These are phyloP conservation scores for Monosporascus sp. DNA, from an alignment of 2,329 filamentous ascomycete genomes.

Conservation along the genomic window DNA sequence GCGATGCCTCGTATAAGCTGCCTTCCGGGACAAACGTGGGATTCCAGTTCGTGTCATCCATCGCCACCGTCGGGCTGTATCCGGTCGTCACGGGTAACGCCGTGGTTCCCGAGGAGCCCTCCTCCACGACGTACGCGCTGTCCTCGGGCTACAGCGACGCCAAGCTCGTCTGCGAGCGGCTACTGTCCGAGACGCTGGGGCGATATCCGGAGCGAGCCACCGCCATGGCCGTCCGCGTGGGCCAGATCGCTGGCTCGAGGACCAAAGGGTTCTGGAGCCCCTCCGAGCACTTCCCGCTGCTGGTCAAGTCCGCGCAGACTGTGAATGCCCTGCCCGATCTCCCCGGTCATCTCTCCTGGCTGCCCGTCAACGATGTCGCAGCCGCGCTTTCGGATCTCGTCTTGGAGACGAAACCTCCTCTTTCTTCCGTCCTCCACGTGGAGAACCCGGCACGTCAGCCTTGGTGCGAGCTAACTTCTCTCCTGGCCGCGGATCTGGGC, in stretches of 20 bases:
- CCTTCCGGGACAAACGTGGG: constrained; percentile 8
- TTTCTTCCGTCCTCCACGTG: constrained; percentile 21
- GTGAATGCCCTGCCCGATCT: constrained; percentile 36
- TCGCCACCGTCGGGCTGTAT: constrained; percentile 30
- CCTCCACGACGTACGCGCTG: constrained; percentile 33
- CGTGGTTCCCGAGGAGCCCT: constrained; percentile 36
- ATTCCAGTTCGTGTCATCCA: constrained; percentile 38
- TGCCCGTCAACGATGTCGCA: constrained; percentile 34
- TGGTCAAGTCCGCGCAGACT: constrained; percentile 45
- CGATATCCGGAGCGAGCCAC: constrained; percentile 34
- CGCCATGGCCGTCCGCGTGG: constrained; percentile 37
- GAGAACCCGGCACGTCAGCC: constrained; percentile 23
- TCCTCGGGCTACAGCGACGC: constrained; percentile 45
- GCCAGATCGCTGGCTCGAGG: constrained; percentile 47
- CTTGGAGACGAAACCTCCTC: constrained; percentile 1
- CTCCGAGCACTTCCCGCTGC: constrained; percentile 42
- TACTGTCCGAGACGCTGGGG: constrained; percentile 43
- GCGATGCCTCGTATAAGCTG: neutral
- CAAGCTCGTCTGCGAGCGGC: constrained; percentile 44
- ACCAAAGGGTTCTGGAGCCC: constrained; percentile 50
- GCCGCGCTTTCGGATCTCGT: constrained; percentile 18
- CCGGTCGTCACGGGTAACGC: constrained; percentile 10
- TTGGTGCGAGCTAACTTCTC: constrained; percentile 13
- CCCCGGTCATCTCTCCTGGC: constrained; percentile 36
- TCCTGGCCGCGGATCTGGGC: constrained; percentile 13